phyloP scores from a whole-genome alignment of 164 flowering plant genomes.

The Hamamelis virginiana region DNA sequence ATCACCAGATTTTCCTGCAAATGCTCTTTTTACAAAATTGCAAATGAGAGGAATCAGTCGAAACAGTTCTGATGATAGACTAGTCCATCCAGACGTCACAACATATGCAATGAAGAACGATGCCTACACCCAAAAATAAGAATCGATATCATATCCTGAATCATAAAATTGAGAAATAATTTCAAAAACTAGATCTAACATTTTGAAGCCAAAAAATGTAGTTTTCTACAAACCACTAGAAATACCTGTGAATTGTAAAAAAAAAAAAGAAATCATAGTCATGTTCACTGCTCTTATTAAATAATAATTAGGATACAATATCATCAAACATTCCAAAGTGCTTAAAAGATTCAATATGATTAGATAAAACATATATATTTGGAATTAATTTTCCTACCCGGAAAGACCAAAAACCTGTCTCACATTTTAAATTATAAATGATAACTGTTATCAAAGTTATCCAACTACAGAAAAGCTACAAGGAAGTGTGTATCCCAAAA shows the following conservation, averaged over 20 bases:
- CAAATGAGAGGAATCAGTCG: constrained; percentile 33
- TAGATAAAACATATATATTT: no score
- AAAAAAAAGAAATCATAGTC: not conserved
- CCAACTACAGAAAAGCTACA: no score
- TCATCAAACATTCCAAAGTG: no score
- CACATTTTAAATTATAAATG: no score
- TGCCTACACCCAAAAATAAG: constrained; percentile 33
- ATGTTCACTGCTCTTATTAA: no score
- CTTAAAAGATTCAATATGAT: no score
- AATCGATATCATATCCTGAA: not conserved
- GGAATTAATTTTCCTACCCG: no score
- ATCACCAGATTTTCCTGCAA: constrained; percentile 16
- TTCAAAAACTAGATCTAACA: not conserved
- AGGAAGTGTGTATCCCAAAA: no score
- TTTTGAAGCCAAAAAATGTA: not conserved
- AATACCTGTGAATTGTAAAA: not conserved
- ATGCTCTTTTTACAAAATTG: constrained; percentile 13
- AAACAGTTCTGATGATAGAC: constrained; percentile 48
- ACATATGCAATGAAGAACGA: constrained; percentile 65
- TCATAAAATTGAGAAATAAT: not conserved
- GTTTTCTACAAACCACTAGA: not conserved
- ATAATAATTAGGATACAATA: no score
- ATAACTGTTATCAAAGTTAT: no score
- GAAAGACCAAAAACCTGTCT: no score
- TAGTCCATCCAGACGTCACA: constrained; percentile 69